Evolutionary conservation across 2,329 filamentous ascomycete genomes (phyloP).

Genomic region (Diaporthe sp.): DNA sequence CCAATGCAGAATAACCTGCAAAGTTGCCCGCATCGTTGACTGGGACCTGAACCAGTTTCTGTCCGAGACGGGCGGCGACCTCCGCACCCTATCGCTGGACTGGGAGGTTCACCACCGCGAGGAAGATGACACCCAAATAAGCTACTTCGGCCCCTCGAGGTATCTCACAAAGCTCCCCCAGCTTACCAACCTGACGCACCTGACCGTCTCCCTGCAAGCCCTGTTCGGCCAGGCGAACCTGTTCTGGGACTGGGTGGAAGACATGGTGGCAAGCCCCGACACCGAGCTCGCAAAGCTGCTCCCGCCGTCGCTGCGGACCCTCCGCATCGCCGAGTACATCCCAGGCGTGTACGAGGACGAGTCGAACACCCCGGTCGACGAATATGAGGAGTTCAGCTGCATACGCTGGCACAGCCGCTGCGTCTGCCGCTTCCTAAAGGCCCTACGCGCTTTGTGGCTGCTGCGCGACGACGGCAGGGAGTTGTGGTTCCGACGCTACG

Average conservation of each 20-base stretch:
- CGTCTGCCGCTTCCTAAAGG: background rate
- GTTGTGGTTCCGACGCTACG: conserved; percentile 6
- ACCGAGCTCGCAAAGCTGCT: background rate
- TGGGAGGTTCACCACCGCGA: background rate
- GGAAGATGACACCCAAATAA: too few species aligned
- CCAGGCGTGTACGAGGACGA: background rate
- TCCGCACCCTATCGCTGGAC: conserved; percentile 10
- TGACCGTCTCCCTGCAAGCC: conserved; percentile 7
- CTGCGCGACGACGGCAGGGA: background rate
- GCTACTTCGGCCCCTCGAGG: background rate
- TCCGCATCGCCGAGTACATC: conserved; percentile 5
- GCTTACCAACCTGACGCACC: background rate
- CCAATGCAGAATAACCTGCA: too few species aligned
- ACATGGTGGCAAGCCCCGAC: background rate
- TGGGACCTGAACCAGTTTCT: background rate
- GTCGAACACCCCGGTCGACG: too few species aligned
- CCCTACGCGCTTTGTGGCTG: background rate
- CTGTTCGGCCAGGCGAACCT: background rate
- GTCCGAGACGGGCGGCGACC: background rate
- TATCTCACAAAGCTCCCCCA: background rate
- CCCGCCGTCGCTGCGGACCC: background rate
- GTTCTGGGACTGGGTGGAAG: background rate
- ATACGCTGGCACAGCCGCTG: background rate
- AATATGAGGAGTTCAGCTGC: too few species aligned
- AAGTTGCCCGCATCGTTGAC: too few species aligned